Percentiles rank a stretch among this genome's conserved stretches.
These are phyloP conservation scores for Kondoa subrosea DNA, from an alignment of 768 basidiomycete species.

Conservation along the genomic window DNA sequence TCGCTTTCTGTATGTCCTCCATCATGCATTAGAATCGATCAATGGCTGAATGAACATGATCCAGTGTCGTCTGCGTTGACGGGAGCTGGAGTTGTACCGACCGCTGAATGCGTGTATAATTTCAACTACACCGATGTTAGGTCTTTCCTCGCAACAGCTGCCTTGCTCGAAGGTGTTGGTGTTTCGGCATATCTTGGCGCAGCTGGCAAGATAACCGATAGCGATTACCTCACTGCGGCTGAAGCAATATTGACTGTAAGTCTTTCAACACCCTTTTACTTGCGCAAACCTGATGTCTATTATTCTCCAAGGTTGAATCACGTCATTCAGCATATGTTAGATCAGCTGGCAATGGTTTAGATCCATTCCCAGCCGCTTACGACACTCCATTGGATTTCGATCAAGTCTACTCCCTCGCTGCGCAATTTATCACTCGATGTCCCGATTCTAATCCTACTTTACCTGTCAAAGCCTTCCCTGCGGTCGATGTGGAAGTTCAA, in stretches of 20 bases:
- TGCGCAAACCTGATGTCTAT: not conserved
- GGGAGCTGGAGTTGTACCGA: not conserved
- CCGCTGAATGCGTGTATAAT: constrained; percentile 33
- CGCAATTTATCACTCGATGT: constrained; percentile 38
- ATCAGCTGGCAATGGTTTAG: constrained; percentile 38
- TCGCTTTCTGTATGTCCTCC: constrained; percentile 35
- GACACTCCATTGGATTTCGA: constrained; percentile 37
- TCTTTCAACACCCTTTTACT: not conserved
- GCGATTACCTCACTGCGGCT: constrained; percentile 40
- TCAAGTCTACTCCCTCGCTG: constrained; percentile 38
- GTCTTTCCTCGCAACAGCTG: constrained; percentile 40
- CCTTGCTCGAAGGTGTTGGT: constrained; percentile 42
- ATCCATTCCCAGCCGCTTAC: constrained; percentile 46
- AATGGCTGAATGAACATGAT: constrained; percentile 35
- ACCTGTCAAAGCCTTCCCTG: constrained; percentile 43
- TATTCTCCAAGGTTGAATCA: constrained; percentile 35
- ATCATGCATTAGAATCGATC: constrained; percentile 38
- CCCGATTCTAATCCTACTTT: constrained; percentile 40
- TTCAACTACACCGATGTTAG: constrained; percentile 41
- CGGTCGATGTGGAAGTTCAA: constrained; percentile 32
- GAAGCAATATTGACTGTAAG: constrained; percentile 44
- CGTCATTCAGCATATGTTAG: constrained; percentile 51
- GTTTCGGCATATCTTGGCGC: constrained; percentile 46
- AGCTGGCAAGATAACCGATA: constrained; percentile 37
- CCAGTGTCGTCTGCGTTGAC: not conserved